These are phyloP conservation scores for Phytophthora melonis DNA, from an alignment of 352 stramenopile genomes.

Conservation along the genomic window DNA sequence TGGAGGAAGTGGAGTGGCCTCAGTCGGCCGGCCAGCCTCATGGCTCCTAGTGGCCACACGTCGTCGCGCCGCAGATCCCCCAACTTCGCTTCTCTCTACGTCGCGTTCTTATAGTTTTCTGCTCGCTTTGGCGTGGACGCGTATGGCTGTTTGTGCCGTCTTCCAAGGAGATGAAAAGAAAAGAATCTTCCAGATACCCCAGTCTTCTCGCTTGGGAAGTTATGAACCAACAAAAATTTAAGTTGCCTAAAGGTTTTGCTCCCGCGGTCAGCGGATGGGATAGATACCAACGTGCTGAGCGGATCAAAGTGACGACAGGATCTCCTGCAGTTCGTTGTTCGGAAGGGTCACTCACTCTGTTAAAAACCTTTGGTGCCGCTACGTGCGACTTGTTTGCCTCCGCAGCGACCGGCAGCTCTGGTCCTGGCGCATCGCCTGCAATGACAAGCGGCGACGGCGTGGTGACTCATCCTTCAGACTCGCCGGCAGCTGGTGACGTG, in stretches of 20 bases:
- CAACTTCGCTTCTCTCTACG: background rate
- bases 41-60: background rate
- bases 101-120: slow-evolving; percentile 10
- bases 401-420: background rate
- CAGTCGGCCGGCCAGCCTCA: background rate
- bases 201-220: slow-evolving; percentile 8
- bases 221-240: slow-evolving; percentile 42
- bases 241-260: slow-evolving; percentile 28
- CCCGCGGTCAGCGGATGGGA: background rate
- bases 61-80: background rate
- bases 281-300: background rate
- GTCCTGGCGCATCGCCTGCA: background rate
- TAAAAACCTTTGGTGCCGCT: background rate
- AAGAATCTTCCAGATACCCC: slow-evolving; percentile 12
- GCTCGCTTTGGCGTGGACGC: slow-evolving; percentile 21
- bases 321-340: background rate
- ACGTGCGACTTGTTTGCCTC: no score
- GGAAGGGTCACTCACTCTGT: background rate
- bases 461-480: slow-evolving; percentile 8
- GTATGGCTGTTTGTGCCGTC: slow-evolving; percentile 27
- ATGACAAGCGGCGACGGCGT: background rate
- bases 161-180: slow-evolving; percentile 6
- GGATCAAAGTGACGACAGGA: background rate
- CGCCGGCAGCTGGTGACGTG: background rate
- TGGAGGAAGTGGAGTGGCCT: slow-evolving; percentile 11